phyloP scores from a whole-genome alignment of 2,329 filamentous ascomycete species.

The Arthroderma sp. region DNA sequence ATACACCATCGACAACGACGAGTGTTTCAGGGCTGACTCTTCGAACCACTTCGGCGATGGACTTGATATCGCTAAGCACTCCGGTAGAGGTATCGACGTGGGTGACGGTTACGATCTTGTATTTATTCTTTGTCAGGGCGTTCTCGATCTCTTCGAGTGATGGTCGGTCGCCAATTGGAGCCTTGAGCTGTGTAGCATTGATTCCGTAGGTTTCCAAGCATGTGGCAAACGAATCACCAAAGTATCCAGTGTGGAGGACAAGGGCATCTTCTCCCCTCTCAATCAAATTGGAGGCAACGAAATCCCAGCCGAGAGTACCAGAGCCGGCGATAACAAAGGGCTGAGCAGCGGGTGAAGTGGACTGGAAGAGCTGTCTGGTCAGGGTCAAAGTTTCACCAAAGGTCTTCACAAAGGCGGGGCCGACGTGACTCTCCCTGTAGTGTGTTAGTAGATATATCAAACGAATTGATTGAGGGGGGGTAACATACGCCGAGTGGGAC shows the following conservation, averaged over 20 bases:
- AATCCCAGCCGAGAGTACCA: constrained; percentile 91
- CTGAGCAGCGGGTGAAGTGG: constrained; percentile 65
- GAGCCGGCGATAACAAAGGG: constrained; percentile 90
- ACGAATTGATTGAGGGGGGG: background rate
- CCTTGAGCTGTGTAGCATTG: constrained; percentile 78
- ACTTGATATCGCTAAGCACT: constrained; percentile 81
- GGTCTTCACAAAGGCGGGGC: constrained; percentile 70
- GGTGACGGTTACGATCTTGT: constrained; percentile 88
- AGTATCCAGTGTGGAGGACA: constrained; percentile 93
- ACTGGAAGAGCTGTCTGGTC: constrained; percentile 90
- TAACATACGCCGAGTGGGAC: constrained; percentile 60
- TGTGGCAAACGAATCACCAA: constrained; percentile 86
- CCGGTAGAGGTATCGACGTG: constrained; percentile 97
- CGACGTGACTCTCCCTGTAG: constrained; percentile 84
- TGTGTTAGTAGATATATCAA: background rate
- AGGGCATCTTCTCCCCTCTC: constrained; percentile 83
- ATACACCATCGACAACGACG: constrained; percentile 87
- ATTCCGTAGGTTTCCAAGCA: constrained; percentile 86
- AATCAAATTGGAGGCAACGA: constrained; percentile 84
- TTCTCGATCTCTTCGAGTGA: constrained; percentile 78
- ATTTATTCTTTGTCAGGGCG: constrained; percentile 77
- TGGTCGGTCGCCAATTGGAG: constrained; percentile 74
- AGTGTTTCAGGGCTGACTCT: constrained; percentile 82
- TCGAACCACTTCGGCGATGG: constrained; percentile 68
- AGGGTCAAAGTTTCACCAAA: constrained; percentile 84